Conservation (phyloP, 305 asterid species). For the Fraxinus baroniana region DNA sequence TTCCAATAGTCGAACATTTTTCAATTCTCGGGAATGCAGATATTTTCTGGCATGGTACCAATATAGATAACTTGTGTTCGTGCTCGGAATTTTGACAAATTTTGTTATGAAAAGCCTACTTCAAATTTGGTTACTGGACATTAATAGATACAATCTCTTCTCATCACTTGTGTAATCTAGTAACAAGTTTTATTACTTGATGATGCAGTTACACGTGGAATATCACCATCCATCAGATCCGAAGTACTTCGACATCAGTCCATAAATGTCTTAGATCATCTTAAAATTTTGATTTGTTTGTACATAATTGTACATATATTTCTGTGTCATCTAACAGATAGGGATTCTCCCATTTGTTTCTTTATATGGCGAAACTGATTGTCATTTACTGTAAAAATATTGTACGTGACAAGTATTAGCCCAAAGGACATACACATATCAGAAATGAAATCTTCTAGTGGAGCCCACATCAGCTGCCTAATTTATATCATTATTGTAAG, state of each 20-base stretch:
- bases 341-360: conserved; percentile 23
- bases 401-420: conserved; percentile 29
- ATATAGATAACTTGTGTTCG: not conserved
- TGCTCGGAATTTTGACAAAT: not conserved
- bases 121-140: no score
- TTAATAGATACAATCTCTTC: not conserved
- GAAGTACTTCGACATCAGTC: conserved; percentile 68
- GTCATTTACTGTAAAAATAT: conserved; percentile 28
- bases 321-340: conserved; percentile 26
- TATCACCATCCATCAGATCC: conserved; percentile 87
- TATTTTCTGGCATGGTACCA: not conserved
- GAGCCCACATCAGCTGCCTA: not conserved
- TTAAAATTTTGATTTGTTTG: conserved; percentile 31
- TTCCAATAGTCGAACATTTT: not conserved
- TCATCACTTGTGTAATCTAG: not conserved
- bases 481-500: not conserved
- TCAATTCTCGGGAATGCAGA: not conserved
- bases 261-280: conserved; percentile 31
- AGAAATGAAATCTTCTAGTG: not conserved
- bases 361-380: conserved; percentile 22
- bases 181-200: conserved; percentile 24
- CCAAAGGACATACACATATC: conserved; percentile 9
- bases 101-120: not conserved
- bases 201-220: conserved; percentile 83
- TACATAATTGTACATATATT: conserved; percentile 44